These are phyloP conservation scores for Phtheirospermum japonicum DNA, from an alignment of 257 asterid species.

Conservation along the genomic window DNA sequence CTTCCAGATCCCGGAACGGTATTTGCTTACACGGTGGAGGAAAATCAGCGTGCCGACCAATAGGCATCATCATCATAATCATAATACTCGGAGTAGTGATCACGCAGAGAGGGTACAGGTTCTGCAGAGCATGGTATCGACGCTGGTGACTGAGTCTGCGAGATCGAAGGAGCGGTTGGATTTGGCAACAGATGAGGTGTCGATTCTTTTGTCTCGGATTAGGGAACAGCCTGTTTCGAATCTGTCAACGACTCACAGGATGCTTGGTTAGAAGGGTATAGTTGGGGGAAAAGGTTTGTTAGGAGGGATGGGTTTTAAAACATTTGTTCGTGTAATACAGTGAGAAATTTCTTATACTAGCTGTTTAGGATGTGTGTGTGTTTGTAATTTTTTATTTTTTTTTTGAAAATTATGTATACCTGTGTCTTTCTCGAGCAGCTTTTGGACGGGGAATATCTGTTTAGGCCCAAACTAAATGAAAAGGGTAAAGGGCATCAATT, in stretches of 20 bases:
- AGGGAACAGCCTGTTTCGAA: conserved; percentile 70
- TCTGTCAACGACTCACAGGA: conserved; percentile 45
- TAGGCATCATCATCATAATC: conserved; percentile 30
- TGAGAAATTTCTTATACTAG: conserved; percentile 7
- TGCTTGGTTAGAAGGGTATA: conserved; percentile 20
- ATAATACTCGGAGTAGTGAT: conserved; percentile 44
- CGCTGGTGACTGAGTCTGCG: conserved; percentile 65
- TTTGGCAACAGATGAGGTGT: conserved; percentile 70
- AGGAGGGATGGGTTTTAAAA: not conserved
- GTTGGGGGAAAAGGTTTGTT: not conserved
- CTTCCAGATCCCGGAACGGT: conserved; percentile 88
- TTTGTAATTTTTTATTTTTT: too few species aligned
- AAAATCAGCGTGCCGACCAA: conserved; percentile 48
- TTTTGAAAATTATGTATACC: too few species aligned
- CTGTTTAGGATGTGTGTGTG: not conserved
- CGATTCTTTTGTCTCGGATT: conserved; percentile 61
- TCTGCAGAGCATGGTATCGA: conserved; percentile 74
- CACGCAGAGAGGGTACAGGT: conserved; percentile 66
- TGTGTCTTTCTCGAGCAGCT: too few species aligned
- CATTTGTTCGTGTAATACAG: conserved; percentile 28
- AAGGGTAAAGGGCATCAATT: too few species aligned
- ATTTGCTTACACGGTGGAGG: conserved; percentile 76
- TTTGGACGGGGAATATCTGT: too few species aligned
- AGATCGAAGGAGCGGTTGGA: conserved; percentile 79
- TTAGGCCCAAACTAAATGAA: too few species aligned